A percentile compares a stretch with the other conserved stretches of the same genome.
These are phyloP conservation scores for Gossypium rotundifolium DNA, from an alignment of 345 rosid genomes.

Conservation along the genomic window DNA sequence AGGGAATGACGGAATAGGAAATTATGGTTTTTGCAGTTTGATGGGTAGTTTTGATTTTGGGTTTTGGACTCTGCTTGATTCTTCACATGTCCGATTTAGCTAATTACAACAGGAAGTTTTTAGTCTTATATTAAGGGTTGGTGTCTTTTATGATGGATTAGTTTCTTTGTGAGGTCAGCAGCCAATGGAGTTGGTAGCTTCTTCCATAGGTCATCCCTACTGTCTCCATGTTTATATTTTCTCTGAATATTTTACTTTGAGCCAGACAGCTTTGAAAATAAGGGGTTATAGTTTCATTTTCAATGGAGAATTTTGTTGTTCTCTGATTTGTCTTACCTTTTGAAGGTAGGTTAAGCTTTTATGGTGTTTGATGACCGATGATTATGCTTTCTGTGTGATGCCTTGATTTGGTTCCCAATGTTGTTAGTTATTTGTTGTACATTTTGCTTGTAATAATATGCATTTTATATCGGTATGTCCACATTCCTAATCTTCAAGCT, in stretches of 20 bases:
- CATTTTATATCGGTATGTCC: neutral
- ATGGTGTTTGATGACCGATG: neutral
- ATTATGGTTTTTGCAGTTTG: neutral
- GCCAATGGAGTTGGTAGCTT: slow-evolving; percentile 31
- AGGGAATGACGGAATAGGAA: neutral
- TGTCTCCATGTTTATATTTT: slow-evolving; percentile 1
- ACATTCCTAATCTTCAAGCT: slow-evolving; percentile 7
- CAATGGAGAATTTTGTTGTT: neutral
- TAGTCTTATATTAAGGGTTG: slow-evolving; percentile 19
- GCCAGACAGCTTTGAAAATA: neutral
- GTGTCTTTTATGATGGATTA: slow-evolving; percentile 25
- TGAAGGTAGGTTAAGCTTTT: slow-evolving; percentile 3
- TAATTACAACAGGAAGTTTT: neutral
- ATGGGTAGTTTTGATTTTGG: slow-evolving; percentile 19
- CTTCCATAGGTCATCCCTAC: slow-evolving; percentile 9
- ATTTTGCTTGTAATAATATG: neutral
- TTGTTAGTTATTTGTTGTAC: slow-evolving; percentile 1
- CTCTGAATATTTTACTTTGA: neutral
- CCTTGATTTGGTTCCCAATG: neutral
- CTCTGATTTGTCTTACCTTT: neutral
- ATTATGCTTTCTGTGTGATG: too few species aligned
- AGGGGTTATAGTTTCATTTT: neutral
- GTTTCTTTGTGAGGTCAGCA: slow-evolving; percentile 30
- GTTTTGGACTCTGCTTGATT: slow-evolving; percentile 1
- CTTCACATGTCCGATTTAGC: neutral